These are phyloP conservation scores for Russula sp. DNA, from an alignment of 768 basidiomycete species.

Conservation along the genomic window DNA sequence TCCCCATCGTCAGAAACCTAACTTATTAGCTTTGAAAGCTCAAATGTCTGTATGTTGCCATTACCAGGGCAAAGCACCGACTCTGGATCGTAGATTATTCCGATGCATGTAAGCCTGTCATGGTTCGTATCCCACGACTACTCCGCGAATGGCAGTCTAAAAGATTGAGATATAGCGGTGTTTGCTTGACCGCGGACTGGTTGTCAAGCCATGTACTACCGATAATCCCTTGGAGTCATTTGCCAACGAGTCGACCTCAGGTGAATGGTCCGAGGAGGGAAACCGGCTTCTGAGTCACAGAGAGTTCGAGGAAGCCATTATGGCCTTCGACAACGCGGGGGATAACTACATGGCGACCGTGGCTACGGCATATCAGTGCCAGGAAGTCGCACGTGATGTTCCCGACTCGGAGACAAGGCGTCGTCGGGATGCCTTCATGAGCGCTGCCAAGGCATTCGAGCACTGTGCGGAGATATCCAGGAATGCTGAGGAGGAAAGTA, in stretches of 20 bases:
- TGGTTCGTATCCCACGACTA: slow-evolving; percentile 34
- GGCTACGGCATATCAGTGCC: not conserved
- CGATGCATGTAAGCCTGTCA: slow-evolving; percentile 34
- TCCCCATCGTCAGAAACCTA: not conserved
- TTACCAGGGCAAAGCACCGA: slow-evolving; percentile 62
- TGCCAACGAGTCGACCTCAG: not conserved
- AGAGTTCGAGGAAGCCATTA: slow-evolving; percentile 10
- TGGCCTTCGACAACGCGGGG: slow-evolving; percentile 10
- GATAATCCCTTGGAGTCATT: not conserved
- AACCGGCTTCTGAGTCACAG: not conserved
- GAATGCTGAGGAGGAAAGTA: not conserved
- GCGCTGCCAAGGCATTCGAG: not conserved
- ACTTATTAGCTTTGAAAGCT: slow-evolving; percentile 33
- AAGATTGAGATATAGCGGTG: not conserved
- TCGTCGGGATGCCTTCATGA: slow-evolving; percentile 3
- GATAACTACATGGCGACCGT: not conserved
- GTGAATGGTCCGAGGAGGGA: slow-evolving; percentile 14
- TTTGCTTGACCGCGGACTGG: not conserved
- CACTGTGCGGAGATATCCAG: not conserved
- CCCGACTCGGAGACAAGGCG: not conserved
- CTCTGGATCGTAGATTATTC: slow-evolving; percentile 64
- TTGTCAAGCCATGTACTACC: not conserved
- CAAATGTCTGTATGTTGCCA: slow-evolving; percentile 62
- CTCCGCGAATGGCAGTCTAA: not conserved
- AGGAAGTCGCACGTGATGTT: slow-evolving; percentile 6